Evolutionary conservation across 306 rosid genomes (phyloP).

Genomic region (Albizia julibrissin): DNA sequence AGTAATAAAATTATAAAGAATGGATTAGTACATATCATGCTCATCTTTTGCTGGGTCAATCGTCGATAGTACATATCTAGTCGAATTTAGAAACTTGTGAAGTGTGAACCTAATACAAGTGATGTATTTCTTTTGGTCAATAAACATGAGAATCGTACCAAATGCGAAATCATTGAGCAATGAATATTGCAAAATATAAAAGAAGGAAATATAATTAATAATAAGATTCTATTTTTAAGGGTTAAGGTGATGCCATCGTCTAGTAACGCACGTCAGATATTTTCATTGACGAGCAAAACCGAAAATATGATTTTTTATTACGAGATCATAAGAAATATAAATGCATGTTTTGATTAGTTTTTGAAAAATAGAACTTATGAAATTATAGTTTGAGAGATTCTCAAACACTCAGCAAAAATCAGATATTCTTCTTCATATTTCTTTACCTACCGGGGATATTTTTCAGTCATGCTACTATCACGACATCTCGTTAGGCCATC

Average conservation of each 20-base stretch:
- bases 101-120: neutral
- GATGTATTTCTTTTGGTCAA: neutral
- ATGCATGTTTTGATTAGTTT: too few relatives aligned
- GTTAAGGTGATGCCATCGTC: neutral
- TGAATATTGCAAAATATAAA: neutral
- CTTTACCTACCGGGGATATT: neutral
- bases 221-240: neutral
- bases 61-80: too few relatives aligned
- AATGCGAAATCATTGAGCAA: neutral
- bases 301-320: too few relatives aligned
- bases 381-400: too few relatives aligned
- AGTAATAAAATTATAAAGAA: neutral
- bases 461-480: neutral
- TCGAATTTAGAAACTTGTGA: neutral
- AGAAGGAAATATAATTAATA: neutral
- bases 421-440: too few relatives aligned
- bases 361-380: too few relatives aligned
- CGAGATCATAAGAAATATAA: too few relatives aligned
- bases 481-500: neutral
- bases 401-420: too few relatives aligned
- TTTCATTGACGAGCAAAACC: too few relatives aligned
- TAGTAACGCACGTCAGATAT: neutral
- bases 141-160: neutral
- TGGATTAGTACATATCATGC: neutral
- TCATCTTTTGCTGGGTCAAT: neutral